Evolutionary conservation across 768 basidiomycete genomes (phyloP).

Genomic region (Boletus coccyginus): DNA sequence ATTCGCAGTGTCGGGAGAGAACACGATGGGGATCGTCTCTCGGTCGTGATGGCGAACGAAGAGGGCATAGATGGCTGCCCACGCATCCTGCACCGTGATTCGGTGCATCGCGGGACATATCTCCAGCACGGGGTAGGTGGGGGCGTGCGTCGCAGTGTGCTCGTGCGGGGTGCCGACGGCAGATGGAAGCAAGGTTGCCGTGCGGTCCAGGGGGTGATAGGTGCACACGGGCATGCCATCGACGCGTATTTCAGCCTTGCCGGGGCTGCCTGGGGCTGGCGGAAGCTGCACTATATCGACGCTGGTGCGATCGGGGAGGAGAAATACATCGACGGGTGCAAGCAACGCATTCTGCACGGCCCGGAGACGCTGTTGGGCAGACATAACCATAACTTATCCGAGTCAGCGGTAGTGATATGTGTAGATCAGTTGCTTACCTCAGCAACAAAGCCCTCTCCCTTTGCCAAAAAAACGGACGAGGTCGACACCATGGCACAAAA

Average conservation of each 20-base stretch:
- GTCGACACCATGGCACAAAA: constrained; percentile 40
- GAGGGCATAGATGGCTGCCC: constrained; percentile 42
- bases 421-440: constrained; percentile 3
- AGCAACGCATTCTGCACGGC: constrained; percentile 14
- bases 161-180: constrained; percentile 21
- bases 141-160: constrained; percentile 18
- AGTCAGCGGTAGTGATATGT: no score
- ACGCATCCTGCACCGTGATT: constrained; percentile 34
- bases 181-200: constrained; percentile 13
- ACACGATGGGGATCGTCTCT: constrained; percentile 40
- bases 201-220: constrained; percentile 10
- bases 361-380: constrained; percentile 1
- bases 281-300: not conserved
- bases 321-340: not conserved
- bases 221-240: constrained; percentile 10
- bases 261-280: not conserved
- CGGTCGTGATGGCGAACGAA: constrained; percentile 38
- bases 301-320: constrained; percentile 18
- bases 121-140: constrained; percentile 18
- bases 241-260: constrained; percentile 1
- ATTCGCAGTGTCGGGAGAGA: constrained; percentile 31
- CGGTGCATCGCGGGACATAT: constrained; percentile 1
- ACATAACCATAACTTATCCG: no score
- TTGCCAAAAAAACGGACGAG: not conserved
- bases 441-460: not conserved